Evolutionary conservation across 2,329 filamentous ascomycete genomes (phyloP).

Genomic region (Sphaerostilbella broomeana): DNA sequence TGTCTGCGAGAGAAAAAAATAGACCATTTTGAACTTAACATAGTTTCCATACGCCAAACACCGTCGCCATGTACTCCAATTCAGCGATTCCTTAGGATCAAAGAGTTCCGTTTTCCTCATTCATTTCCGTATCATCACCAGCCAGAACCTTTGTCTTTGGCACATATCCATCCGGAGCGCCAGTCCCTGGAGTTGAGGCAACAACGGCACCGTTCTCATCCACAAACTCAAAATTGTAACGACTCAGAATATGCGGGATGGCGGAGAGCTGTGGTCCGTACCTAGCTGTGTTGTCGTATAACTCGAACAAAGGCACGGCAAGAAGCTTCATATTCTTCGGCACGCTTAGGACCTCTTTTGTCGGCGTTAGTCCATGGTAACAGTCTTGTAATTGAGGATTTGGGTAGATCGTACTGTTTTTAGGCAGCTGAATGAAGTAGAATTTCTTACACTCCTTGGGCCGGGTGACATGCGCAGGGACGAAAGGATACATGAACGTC

Average conservation of each 20-base stretch:
- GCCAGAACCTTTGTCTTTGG: conserved; percentile 62
- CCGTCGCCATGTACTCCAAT: conserved; percentile 28
- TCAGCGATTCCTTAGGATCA: conserved; percentile 18
- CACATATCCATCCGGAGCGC: conserved; percentile 49
- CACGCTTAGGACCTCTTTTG: conserved; percentile 80
- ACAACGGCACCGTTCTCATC: conserved; percentile 87
- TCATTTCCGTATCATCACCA: conserved; percentile 56
- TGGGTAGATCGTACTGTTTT: conserved; percentile 58
- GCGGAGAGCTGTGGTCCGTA: conserved; percentile 95
- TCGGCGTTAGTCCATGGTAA: conserved; percentile 10
- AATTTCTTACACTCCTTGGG: conserved; percentile 99
- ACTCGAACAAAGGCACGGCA: conserved; percentile 91
- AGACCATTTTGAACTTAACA: conserved; percentile 2
- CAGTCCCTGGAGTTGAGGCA: conserved; percentile 71
- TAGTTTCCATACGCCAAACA: conserved; percentile 28
- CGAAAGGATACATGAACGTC: conserved; percentile 99
- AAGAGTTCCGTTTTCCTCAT: conserved; percentile 38
- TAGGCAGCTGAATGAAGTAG: conserved; percentile 91
- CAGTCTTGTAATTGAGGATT: not conserved
- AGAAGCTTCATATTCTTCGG: conserved; percentile 99
- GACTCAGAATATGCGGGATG: conserved; percentile 87
- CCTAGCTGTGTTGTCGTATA: conserved; percentile 93
- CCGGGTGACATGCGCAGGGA: conserved; percentile 89
- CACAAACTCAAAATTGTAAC: conserved; percentile 97
- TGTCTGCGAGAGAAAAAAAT: too few relatives aligned